Base-by-base conservation (phyloP, 2,329 filamentous ascomycete species). In the Aspergillus sp. region DNA sequence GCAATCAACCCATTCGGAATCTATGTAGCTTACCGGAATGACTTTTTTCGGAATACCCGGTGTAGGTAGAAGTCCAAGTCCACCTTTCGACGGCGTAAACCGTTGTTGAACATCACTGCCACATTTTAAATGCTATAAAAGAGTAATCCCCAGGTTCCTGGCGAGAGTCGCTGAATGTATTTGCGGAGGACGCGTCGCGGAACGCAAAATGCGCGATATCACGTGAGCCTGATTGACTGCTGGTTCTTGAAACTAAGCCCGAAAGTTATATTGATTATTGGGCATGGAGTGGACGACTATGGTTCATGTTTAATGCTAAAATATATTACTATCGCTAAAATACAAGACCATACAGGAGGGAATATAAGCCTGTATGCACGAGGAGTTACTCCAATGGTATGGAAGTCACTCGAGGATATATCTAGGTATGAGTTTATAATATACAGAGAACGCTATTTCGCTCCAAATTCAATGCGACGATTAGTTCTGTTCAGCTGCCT, bases 11-110 rank as follows among this genome's bases (percentile, higher is more conserved):
- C 19, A 14, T 24, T 37, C 9, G 15, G 24, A 17, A 19, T 31
- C 27, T 31, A 31, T 31, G 27, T 31, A 9, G 66, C 71, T 54
- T 70, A 90, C 87, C 90, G 84, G 70, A 93, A 93, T n/a, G 82
- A 77, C 12, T 81, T 75, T 71, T 92, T 93, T 60, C 85, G 84
- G 75, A 93, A 93, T 52, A 90, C 88, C 21, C 84, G 82, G 48
- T 86, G 84, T 33, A 93, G 77, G 6, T 89, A 90, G 70, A 91
- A 91, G 62, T 90, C 88, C 59, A 92, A 82, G 71, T 93, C 89
- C 53, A 77, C 66, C 53, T 65, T 73, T 45, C 68, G 69, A 55
- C 65, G 67, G 48, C 64, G 63, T 15, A 70, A 59, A 17, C 56
- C 57, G 46, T 58, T 60, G 55, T 56, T 52, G 55, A 66, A 60